These are phyloP conservation scores for Leccinum rimulosum DNA, from an alignment of 768 basidiomycete genomes.

Conservation along the genomic window DNA sequence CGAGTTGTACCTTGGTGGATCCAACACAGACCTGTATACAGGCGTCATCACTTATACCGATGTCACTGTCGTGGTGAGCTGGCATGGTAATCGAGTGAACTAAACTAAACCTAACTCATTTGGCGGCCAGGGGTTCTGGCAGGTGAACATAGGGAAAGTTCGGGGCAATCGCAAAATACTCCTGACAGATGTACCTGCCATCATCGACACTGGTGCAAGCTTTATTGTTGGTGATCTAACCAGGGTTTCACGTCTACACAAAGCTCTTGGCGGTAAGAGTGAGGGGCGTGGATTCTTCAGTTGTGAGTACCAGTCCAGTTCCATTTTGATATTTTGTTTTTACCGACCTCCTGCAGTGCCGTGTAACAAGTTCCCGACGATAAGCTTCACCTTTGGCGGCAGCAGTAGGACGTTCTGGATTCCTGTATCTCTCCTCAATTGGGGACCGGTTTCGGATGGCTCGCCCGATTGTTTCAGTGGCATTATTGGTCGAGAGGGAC, in stretches of 20 bases:
- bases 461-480: not conserved
- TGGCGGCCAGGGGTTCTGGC: not conserved
- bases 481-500: not conserved
- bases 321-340: not conserved
- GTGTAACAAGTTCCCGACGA: not conserved
- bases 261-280: not conserved
- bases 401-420: not conserved
- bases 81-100: not conserved
- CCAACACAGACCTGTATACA: not conserved
- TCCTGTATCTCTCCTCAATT: not conserved
- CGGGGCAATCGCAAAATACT: not conserved
- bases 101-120: not conserved
- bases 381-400: not conserved
- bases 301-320: not conserved
- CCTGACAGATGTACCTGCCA: not conserved
- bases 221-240: not conserved
- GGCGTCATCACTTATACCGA: not conserved
- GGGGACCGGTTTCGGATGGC: not conserved
- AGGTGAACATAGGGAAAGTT: not conserved
- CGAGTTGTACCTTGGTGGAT: not conserved
- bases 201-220: not conserved
- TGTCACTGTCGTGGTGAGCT: not conserved
- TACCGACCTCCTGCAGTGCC: not conserved
- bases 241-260: not conserved
- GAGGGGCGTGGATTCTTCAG: not conserved